Conservation (phyloP, 352 stramenopile species). For the Pythium dissotocum region DNA sequence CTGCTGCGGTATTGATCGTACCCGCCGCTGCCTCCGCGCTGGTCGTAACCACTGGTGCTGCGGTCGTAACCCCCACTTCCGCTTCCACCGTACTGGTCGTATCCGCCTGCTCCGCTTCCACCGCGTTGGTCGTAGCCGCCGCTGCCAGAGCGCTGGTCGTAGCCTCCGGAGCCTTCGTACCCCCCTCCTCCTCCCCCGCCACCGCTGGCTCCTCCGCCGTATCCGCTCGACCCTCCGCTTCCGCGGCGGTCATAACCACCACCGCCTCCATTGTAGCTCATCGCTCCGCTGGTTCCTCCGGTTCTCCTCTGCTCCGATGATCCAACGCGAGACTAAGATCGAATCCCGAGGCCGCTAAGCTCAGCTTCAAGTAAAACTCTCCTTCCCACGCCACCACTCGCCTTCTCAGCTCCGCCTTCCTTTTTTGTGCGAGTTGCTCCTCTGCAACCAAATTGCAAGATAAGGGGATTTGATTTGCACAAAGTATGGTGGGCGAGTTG, state of each 20-base stretch:
- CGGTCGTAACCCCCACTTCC: conserved; percentile 28
- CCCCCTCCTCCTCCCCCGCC: conserved; percentile 13
- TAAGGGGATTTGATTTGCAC: background rate
- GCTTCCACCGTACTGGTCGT: conserved; percentile 27
- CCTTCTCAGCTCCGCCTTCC: background rate
- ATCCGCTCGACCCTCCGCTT: conserved; percentile 17
- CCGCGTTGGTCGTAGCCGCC: conserved; percentile 26
- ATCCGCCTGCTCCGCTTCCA: conserved; percentile 23
- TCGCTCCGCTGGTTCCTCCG: conserved; percentile 15
- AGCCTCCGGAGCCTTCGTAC: conserved; percentile 22
- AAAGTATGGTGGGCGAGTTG: conserved; percentile 17
- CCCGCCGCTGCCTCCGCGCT: conserved; percentile 18
- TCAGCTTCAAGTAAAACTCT: conserved; percentile 22
- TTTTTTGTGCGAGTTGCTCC: conserved; percentile 17
- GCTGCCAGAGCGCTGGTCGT: conserved; percentile 32
- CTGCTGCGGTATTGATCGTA: conserved; percentile 29
- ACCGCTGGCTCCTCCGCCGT: conserved; percentile 8
- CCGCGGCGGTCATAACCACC: conserved; percentile 35
- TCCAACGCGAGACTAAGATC: conserved; percentile 11
- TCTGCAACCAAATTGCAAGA: conserved; percentile 18
- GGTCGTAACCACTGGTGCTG: conserved; percentile 30
- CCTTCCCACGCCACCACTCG: conserved; percentile 9
- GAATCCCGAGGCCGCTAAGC: background rate
- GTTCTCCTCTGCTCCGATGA: conserved; percentile 1
- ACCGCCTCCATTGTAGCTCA: conserved; percentile 48